Evolutionary conservation across 208 protist species (phyloP).

Genomic region (Acanthamoeba sp.): DNA sequence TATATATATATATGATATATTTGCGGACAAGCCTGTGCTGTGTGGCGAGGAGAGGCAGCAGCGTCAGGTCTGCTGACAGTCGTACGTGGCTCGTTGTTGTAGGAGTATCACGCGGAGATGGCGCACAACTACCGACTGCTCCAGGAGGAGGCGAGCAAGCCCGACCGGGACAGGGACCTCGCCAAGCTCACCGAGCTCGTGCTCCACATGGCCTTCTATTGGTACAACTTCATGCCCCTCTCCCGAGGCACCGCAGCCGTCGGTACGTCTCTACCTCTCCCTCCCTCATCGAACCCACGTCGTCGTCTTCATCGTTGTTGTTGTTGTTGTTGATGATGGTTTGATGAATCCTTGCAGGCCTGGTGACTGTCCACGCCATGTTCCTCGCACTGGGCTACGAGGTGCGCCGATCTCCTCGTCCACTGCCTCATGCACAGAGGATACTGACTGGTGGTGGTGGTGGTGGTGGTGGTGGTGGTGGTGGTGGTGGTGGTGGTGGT

Average conservation of each 20-base stretch:
- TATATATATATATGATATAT: too few species aligned
- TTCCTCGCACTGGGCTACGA: slow-evolving; percentile 70
- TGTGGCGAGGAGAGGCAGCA: too few species aligned
- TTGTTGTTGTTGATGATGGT: slow-evolving; percentile 6
- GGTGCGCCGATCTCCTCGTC: not conserved
- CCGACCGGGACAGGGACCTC: not conserved
- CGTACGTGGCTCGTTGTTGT: not conserved
- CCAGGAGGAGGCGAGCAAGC: slow-evolving; percentile 9
- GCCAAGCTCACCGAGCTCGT: slow-evolving; percentile 78
- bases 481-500: too few species aligned
- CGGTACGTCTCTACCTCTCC: slow-evolving; percentile 79
- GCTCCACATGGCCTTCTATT: slow-evolving; percentile 85
- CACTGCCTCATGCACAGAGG: not conserved
- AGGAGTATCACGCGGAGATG: slow-evolving; percentile 75
- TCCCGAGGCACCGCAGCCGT: slow-evolving; percentile 86
- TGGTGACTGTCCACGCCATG: slow-evolving; percentile 52
- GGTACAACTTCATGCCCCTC: slow-evolving; percentile 90
- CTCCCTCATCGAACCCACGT: slow-evolving; percentile 75
- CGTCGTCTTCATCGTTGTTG: too few species aligned
- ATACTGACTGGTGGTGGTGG: not conserved
- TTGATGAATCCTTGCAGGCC: not conserved
- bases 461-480: too few species aligned
- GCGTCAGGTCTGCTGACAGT: too few species aligned
- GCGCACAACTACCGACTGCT: slow-evolving; percentile 25
- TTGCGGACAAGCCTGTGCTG: too few species aligned